Percentiles rank a stretch among this genome's conserved stretches.
These are phyloP conservation scores for Scortechinia acanthostroma DNA, from an alignment of 2,329 filamentous ascomycete species.

Conservation along the genomic window DNA sequence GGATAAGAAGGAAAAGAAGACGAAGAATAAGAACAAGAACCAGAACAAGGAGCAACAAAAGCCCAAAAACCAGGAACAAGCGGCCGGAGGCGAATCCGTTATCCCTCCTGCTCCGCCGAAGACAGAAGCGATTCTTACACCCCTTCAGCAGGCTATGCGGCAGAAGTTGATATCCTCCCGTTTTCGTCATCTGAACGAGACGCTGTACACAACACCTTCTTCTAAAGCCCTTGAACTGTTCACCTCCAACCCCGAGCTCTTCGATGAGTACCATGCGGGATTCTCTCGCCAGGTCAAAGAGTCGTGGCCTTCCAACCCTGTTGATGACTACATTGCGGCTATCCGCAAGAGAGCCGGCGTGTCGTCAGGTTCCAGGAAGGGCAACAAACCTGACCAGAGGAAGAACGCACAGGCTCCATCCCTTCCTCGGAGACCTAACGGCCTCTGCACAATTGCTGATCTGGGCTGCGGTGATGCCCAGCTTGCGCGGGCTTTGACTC, in stretches of 20 bases:
- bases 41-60: neutral
- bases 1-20: neutral
- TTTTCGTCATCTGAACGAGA: conserved; percentile 95
- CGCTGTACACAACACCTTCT: conserved; percentile 87
- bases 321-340: conserved; percentile 74
- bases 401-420: conserved; percentile 17
- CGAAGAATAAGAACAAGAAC: neutral
- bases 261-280: conserved; percentile 89
- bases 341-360: conserved; percentile 34
- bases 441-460: conserved; percentile 76
- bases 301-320: conserved; percentile 86
- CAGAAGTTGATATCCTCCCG: conserved; percentile 90
- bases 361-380: too few relatives aligned
- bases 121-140: conserved; percentile 63
- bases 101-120: conserved; percentile 14
- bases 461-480: conserved; percentile 88
- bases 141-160: conserved; percentile 87
- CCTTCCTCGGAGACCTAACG: conserved; percentile 62
- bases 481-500: conserved; percentile 63
- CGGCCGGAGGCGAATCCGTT: neutral
- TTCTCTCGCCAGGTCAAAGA: conserved; percentile 92
- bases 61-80: neutral
- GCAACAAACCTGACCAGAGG: conserved; percentile 9
- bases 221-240: conserved; percentile 78
- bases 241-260: conserved; percentile 80